phyloP scores from a whole-genome alignment of 768 basidiomycete species.

The Leccinum fibrillosum region DNA sequence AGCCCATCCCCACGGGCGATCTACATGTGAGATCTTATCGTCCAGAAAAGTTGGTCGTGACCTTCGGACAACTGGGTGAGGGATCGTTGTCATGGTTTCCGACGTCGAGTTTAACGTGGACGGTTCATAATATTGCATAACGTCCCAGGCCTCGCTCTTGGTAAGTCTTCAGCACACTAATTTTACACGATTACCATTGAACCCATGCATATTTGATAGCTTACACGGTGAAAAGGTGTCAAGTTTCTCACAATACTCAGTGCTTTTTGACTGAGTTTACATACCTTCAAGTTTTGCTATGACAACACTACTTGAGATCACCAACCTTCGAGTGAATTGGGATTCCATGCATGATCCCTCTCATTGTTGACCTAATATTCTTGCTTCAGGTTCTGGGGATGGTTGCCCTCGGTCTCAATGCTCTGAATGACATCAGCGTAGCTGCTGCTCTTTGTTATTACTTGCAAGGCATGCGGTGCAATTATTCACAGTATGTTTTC shows the following conservation, averaged over 20 bases:
- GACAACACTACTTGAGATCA: constrained; percentile 40
- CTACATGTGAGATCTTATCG: neutral
- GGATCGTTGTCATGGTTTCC: neutral
- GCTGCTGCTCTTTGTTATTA: constrained; percentile 52
- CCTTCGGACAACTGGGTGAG: constrained; percentile 50
- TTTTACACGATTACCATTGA: neutral
- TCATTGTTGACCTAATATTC: neutral
- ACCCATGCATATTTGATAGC: constrained; percentile 26
- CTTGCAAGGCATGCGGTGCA: constrained; percentile 51
- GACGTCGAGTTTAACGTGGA: neutral
- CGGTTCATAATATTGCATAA: constrained; percentile 2
- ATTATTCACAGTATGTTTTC: constrained; percentile 39
- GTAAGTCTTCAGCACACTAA: constrained; percentile 27
- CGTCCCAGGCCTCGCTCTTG: constrained; percentile 35
- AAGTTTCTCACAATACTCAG: constrained; percentile 1
- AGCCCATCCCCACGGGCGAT: constrained; percentile 13
- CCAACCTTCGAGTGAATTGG: constrained; percentile 41
- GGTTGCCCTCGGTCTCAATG: constrained; percentile 46
- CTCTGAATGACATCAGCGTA: constrained; percentile 49
- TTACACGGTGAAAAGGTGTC: constrained; percentile 44
- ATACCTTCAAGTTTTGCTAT: constrained; percentile 36
- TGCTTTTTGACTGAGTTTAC: neutral
- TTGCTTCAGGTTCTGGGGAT: constrained; percentile 42
- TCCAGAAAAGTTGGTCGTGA: constrained; percentile 40
- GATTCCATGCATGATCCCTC: neutral